These are phyloP conservation scores for Serpula lacrymans DNA, from an alignment of 768 basidiomycete species.

Conservation along the genomic window DNA sequence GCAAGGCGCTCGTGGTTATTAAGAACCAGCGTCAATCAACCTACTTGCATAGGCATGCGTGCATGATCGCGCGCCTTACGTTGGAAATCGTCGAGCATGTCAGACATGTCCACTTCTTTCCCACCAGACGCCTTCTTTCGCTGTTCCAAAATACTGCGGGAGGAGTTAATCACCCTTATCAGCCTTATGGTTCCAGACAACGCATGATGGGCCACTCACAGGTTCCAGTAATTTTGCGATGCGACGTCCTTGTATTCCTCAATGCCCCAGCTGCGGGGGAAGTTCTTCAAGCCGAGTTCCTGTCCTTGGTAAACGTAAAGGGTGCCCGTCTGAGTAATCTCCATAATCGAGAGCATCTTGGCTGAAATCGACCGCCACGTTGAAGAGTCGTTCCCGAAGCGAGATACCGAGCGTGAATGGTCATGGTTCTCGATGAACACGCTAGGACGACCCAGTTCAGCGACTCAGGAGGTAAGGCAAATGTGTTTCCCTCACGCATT, in stretches of 20 bases:
- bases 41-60: constrained; percentile 65
- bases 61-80: constrained; percentile 70
- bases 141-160: constrained; percentile 36
- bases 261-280: constrained; percentile 59
- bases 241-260: constrained; percentile 75
- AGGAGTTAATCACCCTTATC: neutral
- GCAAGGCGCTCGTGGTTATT: neutral
- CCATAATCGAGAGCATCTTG: constrained; percentile 61
- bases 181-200: neutral
- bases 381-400: constrained; percentile 59
- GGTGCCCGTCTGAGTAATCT: constrained; percentile 62
- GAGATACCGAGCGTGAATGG: constrained; percentile 58
- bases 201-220: constrained; percentile 34
- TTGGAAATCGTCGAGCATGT: constrained; percentile 53
- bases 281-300: constrained; percentile 67
- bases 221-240: constrained; percentile 54
- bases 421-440: constrained; percentile 72
- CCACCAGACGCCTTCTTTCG: constrained; percentile 28
- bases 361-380: constrained; percentile 56
- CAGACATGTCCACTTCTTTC: constrained; percentile 55
- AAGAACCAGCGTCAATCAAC: constrained; percentile 6
- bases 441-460: constrained; percentile 24
- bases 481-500: constrained; percentile 45
- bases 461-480: neutral
- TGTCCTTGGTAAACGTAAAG: constrained; percentile 74